Evolutionary conservation across 192 early-diverging fungal species (phyloP).

Genomic region (Funneliformis geosporum): DNA sequence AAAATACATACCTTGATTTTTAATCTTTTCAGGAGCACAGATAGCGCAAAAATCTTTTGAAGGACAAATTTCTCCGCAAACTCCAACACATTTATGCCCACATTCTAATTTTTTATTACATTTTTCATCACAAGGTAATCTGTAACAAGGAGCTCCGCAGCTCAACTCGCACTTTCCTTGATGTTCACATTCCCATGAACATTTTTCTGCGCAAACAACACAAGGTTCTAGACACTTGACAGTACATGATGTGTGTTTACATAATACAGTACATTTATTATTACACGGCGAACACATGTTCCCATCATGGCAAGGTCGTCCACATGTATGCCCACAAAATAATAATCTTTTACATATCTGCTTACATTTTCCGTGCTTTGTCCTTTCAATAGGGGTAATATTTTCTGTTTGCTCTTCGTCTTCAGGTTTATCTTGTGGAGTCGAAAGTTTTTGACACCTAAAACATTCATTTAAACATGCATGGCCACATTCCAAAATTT

Average conservation of each 20-base stretch:
- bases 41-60: conserved; percentile 37
- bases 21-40: conserved; percentile 36
- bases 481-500: conserved; percentile 42
- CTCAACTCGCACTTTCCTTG: conserved; percentile 46
- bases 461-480: conserved; percentile 41
- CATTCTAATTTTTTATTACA: conserved; percentile 50
- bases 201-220: conserved; percentile 47
- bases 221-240: conserved; percentile 43
- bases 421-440: neutral
- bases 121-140: conserved; percentile 56
- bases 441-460: conserved; percentile 36
- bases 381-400: neutral
- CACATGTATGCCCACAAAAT: too few species aligned
- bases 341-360: conserved; percentile 26
- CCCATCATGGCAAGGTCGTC: conserved; percentile 2
- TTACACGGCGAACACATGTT: conserved; percentile 45
- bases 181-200: conserved; percentile 56
- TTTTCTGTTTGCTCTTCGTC: conserved; percentile 13
- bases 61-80: conserved; percentile 52
- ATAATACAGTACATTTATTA: conserved; percentile 40
- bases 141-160: conserved; percentile 59
- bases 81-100: conserved; percentile 50
- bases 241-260: conserved; percentile 46
- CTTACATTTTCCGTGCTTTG: conserved; percentile 33
- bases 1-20: conserved; percentile 1